Conservation (phyloP, 2,329 filamentous ascomycete genomes). For the Rachicladosporium sp. region DNA sequence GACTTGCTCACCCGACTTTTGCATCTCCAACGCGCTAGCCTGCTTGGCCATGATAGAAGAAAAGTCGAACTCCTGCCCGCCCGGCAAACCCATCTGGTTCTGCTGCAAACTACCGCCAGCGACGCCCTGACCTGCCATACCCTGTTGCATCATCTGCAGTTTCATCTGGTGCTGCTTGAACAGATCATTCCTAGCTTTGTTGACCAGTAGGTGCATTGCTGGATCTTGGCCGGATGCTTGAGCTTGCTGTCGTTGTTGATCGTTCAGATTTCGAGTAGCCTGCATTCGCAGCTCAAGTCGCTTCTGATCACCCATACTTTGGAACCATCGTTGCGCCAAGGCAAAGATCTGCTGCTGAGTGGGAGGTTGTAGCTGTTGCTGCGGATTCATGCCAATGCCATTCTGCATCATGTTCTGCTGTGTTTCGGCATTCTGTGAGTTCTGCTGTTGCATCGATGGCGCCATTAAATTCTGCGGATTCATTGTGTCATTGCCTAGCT, state of each 20-base stretch:
- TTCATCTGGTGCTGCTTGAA: conserved; percentile 2
- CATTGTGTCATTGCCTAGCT: conserved; percentile 9
- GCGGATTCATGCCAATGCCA: conserved; percentile 1
- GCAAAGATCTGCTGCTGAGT: conserved; percentile 10
- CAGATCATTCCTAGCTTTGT: conserved; percentile 9
- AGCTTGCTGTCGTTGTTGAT: conserved; percentile 13
- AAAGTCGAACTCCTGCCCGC: conserved; percentile 31
- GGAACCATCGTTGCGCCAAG: conserved; percentile 11
- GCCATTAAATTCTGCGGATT: conserved; percentile 11
- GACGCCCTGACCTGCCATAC: conserved; percentile 12
- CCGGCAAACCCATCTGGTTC: too few species aligned
- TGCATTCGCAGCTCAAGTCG: conserved; percentile 13
- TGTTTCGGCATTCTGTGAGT: conserved; percentile 13
- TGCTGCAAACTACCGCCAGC: too few species aligned
- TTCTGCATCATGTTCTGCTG: conserved; percentile 10
- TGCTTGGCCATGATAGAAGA: conserved; percentile 49
- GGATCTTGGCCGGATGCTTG: conserved; percentile 12
- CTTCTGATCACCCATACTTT: conserved; percentile 15
- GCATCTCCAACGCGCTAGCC: conserved; percentile 47
- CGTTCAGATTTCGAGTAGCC: conserved; percentile 10
- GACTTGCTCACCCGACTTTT: conserved; percentile 50
- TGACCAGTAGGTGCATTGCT: conserved; percentile 11
- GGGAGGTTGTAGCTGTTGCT: conserved; percentile 1
- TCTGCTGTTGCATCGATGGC: conserved; percentile 7
- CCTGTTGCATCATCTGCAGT: conserved; percentile 3